A percentile compares a stretch with the other conserved stretches of the same genome.
phyloP scores from a whole-genome alignment of 192 early-diverging fungal species.

The Funneliformis mosseae region DNA sequence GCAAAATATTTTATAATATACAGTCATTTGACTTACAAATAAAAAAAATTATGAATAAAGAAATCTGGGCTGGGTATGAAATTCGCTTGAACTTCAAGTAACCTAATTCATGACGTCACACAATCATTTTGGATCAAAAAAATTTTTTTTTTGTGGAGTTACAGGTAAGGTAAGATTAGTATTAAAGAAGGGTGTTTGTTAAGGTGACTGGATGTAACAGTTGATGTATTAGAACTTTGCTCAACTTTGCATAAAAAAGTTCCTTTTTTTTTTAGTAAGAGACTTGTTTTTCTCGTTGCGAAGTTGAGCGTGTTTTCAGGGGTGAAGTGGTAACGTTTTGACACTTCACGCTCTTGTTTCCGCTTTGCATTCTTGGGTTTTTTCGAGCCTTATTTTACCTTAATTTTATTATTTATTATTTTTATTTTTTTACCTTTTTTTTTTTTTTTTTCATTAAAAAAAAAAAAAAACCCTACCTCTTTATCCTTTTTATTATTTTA shows the following conservation, averaged over 20 bases:
- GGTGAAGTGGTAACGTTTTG: conserved; percentile 31
- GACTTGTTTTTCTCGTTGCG: conserved; percentile 26
- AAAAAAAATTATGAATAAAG: not conserved
- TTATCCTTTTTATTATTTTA: conserved; percentile 7
- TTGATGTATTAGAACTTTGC: not conserved
- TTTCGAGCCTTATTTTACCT: conserved; percentile 4
- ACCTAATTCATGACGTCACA: not conserved
- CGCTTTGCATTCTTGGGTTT: not conserved
- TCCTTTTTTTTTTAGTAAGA: conserved; percentile 6
- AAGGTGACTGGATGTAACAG: not conserved
- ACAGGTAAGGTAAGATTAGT: not conserved
- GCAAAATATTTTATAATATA: not conserved
- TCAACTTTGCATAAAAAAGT: conserved; percentile 25
- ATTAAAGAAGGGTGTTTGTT: not conserved
- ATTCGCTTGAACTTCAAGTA: too few relatives aligned
- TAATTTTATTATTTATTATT: not conserved
- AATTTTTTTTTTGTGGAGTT: not conserved
- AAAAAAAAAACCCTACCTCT: too few relatives aligned
- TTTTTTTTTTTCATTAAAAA: not conserved
- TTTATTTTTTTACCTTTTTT: not conserved
- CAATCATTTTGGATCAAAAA: not conserved
- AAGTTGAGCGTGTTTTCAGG: conserved; percentile 30
- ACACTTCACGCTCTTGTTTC: conserved; percentile 30
- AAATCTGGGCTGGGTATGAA: not conserved
- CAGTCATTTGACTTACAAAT: not conserved